Percentiles rank a stretch among this genome's conserved stretches.
phyloP scores from a whole-genome alignment of 495 filamentous ascomycete species.

The Acidiella bohemica region DNA sequence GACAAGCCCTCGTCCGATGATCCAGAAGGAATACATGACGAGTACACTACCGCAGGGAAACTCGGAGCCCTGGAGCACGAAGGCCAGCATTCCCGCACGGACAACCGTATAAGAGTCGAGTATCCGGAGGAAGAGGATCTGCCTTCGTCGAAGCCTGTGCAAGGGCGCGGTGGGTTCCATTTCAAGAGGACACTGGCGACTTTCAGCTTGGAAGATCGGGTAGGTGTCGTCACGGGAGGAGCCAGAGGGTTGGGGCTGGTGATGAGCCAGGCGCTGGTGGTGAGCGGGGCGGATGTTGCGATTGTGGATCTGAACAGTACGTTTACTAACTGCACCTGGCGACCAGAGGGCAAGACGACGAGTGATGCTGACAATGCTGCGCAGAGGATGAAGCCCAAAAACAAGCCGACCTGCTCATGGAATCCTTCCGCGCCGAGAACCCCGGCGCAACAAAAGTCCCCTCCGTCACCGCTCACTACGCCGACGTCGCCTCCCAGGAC shows the following conservation, averaged over 20 bases:
- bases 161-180: slow-evolving; percentile 56
- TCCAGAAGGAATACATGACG: slow-evolving; percentile 17
- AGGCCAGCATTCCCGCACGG: slow-evolving; percentile 59
- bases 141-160: slow-evolving; percentile 50
- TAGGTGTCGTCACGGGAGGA: slow-evolving; percentile 72
- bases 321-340: too few species aligned
- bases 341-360: background rate
- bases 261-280: slow-evolving; percentile 79
- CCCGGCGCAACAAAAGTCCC: slow-evolving; percentile 58
- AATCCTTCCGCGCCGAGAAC: slow-evolving; percentile 62
- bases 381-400: slow-evolving; percentile 71
- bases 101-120: slow-evolving; percentile 58
- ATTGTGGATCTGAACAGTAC: slow-evolving; percentile 87
- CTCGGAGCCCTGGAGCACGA: slow-evolving; percentile 29
- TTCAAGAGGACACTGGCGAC: slow-evolving; percentile 57
- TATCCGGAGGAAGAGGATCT: slow-evolving; percentile 60
- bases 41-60: slow-evolving; percentile 22
- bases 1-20: background rate
- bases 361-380: background rate
- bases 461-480: slow-evolving; percentile 76
- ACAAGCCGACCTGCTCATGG: slow-evolving; percentile 56
- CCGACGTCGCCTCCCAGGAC: slow-evolving; percentile 65
- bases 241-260: slow-evolving; percentile 77
- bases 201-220: slow-evolving; percentile 68
- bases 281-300: slow-evolving; percentile 75